A percentile compares a stretch with the other conserved stretches of the same genome.
These are phyloP conservation scores for Paraurostyla sp. DNA, from an alignment of 73 alveolate species.

Conservation along the genomic window DNA sequence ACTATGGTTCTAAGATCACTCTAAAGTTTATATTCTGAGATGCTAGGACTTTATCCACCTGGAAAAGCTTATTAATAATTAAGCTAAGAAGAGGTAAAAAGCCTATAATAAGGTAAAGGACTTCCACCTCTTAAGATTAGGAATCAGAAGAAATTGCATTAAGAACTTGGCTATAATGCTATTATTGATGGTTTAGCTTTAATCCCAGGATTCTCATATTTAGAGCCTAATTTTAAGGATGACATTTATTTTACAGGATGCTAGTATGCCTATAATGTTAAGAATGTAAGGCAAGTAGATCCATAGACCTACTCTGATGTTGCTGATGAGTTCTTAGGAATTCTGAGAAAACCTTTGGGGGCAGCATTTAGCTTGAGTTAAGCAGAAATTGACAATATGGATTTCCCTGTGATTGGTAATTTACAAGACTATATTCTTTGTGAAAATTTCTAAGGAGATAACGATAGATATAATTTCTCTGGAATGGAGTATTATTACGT, in stretches of 20 bases:
- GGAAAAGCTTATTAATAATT: too few species aligned
- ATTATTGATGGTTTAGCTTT: slow-evolving; percentile 1
- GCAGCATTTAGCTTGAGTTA: slow-evolving; percentile 2
- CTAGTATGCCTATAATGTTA: background rate
- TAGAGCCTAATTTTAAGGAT: background rate
- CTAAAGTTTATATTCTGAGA: slow-evolving; percentile 87
- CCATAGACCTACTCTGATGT: background rate
- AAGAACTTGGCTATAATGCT: background rate
- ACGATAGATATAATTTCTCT: slow-evolving; percentile 6
- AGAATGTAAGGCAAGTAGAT: background rate
- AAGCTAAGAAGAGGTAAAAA: background rate
- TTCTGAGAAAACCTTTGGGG: background rate
- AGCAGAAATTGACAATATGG: background rate
- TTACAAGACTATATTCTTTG: background rate
- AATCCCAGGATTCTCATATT: slow-evolving; percentile 4
- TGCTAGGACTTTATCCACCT: slow-evolving; percentile 90
- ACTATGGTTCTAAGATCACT: slow-evolving; percentile 89
- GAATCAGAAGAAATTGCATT: background rate
- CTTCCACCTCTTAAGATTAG: background rate
- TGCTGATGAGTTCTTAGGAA: background rate
- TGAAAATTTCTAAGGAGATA: slow-evolving; percentile 13
- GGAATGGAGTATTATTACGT: slow-evolving; percentile 19
- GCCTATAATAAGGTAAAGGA: slow-evolving; percentile 12
- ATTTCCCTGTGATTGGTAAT: background rate
- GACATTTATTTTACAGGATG: background rate